Conservation (phyloP, 257 asterid species). For the Nicotiana knightiana region DNA sequence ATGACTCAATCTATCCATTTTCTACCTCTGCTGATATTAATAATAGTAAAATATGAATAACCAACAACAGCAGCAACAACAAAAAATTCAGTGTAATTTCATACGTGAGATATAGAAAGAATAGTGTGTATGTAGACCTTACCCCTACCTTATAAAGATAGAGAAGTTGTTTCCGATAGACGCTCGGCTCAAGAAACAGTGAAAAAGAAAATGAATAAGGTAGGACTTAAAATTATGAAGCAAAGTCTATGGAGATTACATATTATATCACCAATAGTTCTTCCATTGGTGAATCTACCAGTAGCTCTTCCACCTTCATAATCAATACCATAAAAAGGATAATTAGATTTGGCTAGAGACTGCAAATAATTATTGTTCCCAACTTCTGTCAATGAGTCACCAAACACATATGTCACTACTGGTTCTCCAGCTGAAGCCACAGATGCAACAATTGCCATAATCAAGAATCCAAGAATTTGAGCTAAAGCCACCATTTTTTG, state of each 20-base stretch:
- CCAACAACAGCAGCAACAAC: too few relatives aligned
- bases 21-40: neutral
- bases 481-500: constrained; percentile 13
- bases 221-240: neutral
- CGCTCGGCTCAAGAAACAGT: too few relatives aligned
- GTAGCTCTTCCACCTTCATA: constrained; percentile 52
- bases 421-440: constrained; percentile 22
- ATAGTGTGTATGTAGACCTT: too few relatives aligned
- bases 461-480: neutral
- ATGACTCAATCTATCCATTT: neutral
- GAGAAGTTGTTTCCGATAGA: too few relatives aligned
- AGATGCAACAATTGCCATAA: constrained; percentile 5
- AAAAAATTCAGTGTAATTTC: too few relatives aligned
- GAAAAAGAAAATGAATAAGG: neutral
- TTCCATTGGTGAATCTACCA: constrained; percentile 85
- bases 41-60: too few relatives aligned
- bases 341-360: constrained; percentile 65
- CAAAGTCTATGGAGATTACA: constrained; percentile 21
- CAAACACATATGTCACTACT: constrained; percentile 59
- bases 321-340: constrained; percentile 65
- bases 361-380: constrained; percentile 74
- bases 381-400: constrained; percentile 86
- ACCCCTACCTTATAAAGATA: too few relatives aligned
- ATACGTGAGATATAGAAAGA: too few relatives aligned
- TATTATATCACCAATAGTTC: constrained; percentile 71